These are phyloP conservation scores for Trichomonas vaginalis DNA, from an alignment of 208 protist genomes.

Conservation along the genomic window DNA sequence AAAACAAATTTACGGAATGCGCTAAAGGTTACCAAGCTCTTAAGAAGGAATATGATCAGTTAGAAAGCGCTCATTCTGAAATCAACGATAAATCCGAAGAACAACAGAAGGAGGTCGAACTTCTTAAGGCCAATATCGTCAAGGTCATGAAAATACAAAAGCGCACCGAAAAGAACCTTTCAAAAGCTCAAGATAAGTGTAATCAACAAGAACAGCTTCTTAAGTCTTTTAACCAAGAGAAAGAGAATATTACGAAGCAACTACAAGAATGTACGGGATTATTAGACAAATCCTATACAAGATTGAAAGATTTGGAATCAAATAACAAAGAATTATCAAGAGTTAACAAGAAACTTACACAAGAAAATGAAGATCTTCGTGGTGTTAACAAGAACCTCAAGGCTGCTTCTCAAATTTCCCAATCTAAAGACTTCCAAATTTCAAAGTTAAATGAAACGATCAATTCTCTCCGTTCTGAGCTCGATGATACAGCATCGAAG, in stretches of 20 bases:
- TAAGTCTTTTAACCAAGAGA: neutral
- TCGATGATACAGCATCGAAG: neutral
- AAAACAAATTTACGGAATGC: neutral
- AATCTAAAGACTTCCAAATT: neutral
- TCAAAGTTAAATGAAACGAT: neutral
- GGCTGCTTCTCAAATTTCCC: neutral
- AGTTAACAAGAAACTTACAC: neutral
- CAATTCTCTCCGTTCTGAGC: neutral
- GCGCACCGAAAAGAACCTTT: neutral
- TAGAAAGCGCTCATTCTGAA: neutral
- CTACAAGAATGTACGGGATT: neutral
- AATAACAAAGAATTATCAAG: neutral
- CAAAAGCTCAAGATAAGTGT: neutral
- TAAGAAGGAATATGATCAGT: neutral
- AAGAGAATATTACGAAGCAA: neutral
- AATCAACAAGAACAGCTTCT: neutral
- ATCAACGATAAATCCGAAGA: neutral
- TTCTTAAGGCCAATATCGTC: neutral
- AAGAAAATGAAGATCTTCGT: neutral
- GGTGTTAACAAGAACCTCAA: neutral
- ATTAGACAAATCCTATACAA: neutral
- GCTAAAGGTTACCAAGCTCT: neutral
- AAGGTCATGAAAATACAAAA: neutral
- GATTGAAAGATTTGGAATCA: neutral
- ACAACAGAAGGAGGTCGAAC: neutral